phyloP scores from a whole-genome alignment of 225 moss, liverwort and hornwort species.

The Bryoerythrophyllum caledonicum region DNA sequence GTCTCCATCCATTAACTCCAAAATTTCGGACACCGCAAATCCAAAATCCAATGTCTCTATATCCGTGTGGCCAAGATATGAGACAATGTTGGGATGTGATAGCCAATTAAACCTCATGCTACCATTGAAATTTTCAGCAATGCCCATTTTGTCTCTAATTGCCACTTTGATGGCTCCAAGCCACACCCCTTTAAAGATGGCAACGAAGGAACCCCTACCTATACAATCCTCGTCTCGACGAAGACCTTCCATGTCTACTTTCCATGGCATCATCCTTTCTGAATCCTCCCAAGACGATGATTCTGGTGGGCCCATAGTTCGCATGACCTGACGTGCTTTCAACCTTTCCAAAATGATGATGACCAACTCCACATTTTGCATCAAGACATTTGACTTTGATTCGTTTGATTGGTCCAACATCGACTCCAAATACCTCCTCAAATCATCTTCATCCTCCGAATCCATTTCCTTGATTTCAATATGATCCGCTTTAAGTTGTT shows the following conservation, averaged over 20 bases:
- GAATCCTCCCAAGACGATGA: not conserved
- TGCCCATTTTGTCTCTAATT: not conserved
- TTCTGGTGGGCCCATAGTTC: not conserved
- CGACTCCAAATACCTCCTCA: not conserved
- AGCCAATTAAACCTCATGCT: not conserved
- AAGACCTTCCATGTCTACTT: not conserved
- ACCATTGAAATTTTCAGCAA: too few species aligned
- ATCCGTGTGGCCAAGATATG: not conserved
- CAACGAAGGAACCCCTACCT: accelerated
- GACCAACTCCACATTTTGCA: not conserved
- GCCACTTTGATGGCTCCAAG: not conserved
- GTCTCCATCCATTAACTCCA: not conserved
- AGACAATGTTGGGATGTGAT: conserved; percentile 4
- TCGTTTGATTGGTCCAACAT: not conserved
- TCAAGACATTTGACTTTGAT: not conserved
- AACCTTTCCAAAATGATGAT: not conserved
- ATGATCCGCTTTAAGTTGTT: not conserved
- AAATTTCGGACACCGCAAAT: accelerated
- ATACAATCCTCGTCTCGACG: accelerated
- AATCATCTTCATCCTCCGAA: not conserved
- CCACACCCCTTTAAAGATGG: not conserved
- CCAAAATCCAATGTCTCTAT: too few species aligned
- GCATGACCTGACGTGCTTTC: not conserved
- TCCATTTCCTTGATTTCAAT: not conserved
- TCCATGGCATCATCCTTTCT: not conserved